A percentile compares a stretch with the other conserved stretches of the same genome.
Conservation (phyloP, 495 filamentous ascomycete species). For the Monascus purpureus region DNA sequence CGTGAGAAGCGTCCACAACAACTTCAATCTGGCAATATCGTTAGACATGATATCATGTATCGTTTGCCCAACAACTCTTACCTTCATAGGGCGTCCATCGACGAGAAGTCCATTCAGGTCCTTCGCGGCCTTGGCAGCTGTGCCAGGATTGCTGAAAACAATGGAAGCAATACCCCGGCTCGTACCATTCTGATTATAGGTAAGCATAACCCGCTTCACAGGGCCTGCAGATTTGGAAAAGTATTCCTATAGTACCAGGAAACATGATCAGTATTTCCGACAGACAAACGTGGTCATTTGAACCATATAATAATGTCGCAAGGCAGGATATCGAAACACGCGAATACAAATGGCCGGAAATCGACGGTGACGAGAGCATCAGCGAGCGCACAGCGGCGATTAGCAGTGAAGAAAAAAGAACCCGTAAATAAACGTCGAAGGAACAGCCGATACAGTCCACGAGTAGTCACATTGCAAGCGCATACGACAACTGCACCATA, state of each 20-base stretch:
- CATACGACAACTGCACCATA: no score
- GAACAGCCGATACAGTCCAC: no score
- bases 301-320: slow-evolving; percentile 10
- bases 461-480: no score
- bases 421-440: no score
- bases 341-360: slow-evolving; percentile 12
- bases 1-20: slow-evolving; percentile 62
- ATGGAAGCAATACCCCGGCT: slow-evolving; percentile 83
- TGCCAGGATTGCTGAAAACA: slow-evolving; percentile 60
- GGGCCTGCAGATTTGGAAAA: slow-evolving; percentile 78
- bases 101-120: slow-evolving; percentile 78
- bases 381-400: slow-evolving; percentile 58
- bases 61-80: slow-evolving; percentile 17
- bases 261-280: slow-evolving; percentile 28
- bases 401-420: slow-evolving; percentile 20
- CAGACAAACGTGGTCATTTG: slow-evolving; percentile 10
- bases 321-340: slow-evolving; percentile 14
- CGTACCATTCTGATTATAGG: slow-evolving; percentile 79
- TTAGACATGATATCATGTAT: slow-evolving; percentile 9
- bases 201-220: slow-evolving; percentile 75
- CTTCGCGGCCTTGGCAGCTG: slow-evolving; percentile 66
- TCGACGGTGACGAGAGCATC: slow-evolving; percentile 36
- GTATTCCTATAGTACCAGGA: slow-evolving; percentile 67
- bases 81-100: slow-evolving; percentile 84
- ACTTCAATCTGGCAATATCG: slow-evolving; percentile 61